Conservation (phyloP, 2,329 filamentous ascomycete species). For the Aspergillus alliaceus region DNA sequence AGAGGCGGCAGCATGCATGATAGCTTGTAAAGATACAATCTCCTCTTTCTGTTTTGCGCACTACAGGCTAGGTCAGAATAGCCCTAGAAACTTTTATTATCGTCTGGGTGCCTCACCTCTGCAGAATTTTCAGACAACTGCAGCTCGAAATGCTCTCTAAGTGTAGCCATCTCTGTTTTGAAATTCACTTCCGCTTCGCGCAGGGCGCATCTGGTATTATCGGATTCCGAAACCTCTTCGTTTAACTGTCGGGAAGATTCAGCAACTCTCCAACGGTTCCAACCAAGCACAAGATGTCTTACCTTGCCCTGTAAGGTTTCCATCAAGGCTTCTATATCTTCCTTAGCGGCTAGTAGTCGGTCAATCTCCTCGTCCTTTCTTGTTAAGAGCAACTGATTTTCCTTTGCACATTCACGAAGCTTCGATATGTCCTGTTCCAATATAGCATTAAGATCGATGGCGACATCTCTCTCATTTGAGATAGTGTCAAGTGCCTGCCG, state of each 20-base stretch:
- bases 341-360: constrained; percentile 21
- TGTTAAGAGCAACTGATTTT: constrained; percentile 15
- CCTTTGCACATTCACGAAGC: constrained; percentile 23
- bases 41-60: constrained; percentile 25
- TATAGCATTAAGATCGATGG: constrained; percentile 19
- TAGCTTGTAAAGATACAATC: constrained; percentile 22
- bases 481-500: constrained; percentile 20
- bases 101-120: constrained; percentile 21
- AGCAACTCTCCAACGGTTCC: not conserved
- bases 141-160: constrained; percentile 22
- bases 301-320: constrained; percentile 25
- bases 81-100: not conserved
- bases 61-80: constrained; percentile 12
- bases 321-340: constrained; percentile 15
- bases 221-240: constrained; percentile 21
- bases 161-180: constrained; percentile 17
- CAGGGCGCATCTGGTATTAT: constrained; percentile 21
- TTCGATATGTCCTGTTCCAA: constrained; percentile 27
- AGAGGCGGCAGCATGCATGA: constrained; percentile 25
- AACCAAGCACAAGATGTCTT: constrained; percentile 9
- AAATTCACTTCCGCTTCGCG: constrained; percentile 21
- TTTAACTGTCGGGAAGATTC: constrained; percentile 21
- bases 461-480: constrained; percentile 24
- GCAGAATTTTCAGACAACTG: constrained; percentile 18
- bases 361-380: constrained; percentile 28